Evolutionary conservation across 306 rosid genomes (phyloP), one percentile per base, ranked within the genome.

Genomic region (Rosa chinensis): DNA sequence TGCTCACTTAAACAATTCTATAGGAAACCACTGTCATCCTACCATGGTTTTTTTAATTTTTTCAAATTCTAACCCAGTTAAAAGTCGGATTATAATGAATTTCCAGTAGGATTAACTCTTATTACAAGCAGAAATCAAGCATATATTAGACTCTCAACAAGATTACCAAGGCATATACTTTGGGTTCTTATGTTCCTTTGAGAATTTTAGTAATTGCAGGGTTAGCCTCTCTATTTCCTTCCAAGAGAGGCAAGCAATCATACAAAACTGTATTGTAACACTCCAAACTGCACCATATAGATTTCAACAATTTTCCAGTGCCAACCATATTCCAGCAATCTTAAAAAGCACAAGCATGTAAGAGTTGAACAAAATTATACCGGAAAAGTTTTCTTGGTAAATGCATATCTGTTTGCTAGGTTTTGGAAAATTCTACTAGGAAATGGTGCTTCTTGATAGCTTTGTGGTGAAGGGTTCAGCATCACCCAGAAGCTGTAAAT

Each of bases 281-380:
- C 10, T 61, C 20, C 71, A 75, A 16, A 62, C 79, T 61, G 58
- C 50, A 25, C 32, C 44, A 61, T 8, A 12, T 61, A 44, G 43
- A 45, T 61, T 59, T 75, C 32, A 61, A 75, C 44, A 16, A 75
- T 50, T 66, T 44, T 10, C 58, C 39, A 44, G 28, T 5, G 78
- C 55, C 56, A 45, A 45, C 44, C 39, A 50, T 44, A 75, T 61
- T 44, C 58, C 66, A 61, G 32, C 25, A 75, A 61, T 25, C 49
- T 50, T 61, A 61, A 59, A 61, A 75, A 43, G 71, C 28, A 43
- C 58, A 75, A 75, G 55, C 21, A 28, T 3, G 2, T 44, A 75
- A 47, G 21, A 44, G 58, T 75, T 44, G 47, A 75, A 45, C 70
- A 43, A 75, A 43, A 14, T 61, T 50, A 35, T 35, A 72, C 61